Conservation (phyloP, 441 rosid genomes). For the Hura crepitans region DNA sequence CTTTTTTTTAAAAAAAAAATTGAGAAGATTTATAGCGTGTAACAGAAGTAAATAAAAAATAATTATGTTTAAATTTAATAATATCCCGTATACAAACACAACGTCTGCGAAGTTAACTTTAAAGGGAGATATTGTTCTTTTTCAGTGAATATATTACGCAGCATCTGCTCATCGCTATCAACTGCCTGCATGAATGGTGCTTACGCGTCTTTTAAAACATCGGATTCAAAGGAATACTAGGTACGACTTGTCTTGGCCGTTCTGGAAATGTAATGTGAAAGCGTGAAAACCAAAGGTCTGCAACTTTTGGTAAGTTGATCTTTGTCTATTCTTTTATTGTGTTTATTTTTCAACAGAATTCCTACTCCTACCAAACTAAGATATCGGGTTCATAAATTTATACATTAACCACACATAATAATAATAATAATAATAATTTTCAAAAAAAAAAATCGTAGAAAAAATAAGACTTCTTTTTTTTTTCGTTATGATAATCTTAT, state of each 20-base stretch:
- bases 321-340: too few species aligned
- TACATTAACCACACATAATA: too few species aligned
- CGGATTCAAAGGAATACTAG: not conserved
- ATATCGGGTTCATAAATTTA: too few species aligned
- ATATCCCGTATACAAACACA: not conserved
- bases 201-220: not conserved
- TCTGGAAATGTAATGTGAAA: not conserved
- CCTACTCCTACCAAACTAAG: too few species aligned
- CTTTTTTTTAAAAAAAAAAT: too few species aligned
- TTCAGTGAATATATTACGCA: not conserved
- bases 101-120: not conserved
- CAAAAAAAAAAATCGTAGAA: too few species aligned
- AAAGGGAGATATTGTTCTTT: not conserved
- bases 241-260: not conserved
- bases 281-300: constrained; percentile 9
- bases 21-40: too few species aligned
- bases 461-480: too few species aligned
- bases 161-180: not conserved
- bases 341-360: too few species aligned
- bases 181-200: not conserved
- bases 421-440: too few species aligned
- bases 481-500: too few species aligned
- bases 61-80: not conserved
- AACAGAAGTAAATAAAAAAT: too few species aligned
- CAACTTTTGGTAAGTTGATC: not conserved